Evolutionary conservation across 169 alveolate species (phyloP).

Genomic region (Besnoitia besnoiti): DNA sequence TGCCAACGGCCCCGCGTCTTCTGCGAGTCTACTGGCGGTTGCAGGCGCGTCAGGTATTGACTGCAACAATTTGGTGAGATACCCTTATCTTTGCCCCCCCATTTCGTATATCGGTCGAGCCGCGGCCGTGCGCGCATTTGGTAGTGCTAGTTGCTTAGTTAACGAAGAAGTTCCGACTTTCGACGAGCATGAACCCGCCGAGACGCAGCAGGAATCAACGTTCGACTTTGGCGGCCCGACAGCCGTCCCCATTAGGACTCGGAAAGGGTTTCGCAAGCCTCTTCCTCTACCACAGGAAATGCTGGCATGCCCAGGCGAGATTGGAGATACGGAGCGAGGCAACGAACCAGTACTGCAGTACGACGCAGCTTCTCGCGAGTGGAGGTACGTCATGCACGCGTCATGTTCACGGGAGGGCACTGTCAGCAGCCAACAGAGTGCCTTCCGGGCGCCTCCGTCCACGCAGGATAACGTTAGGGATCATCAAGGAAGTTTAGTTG

Average conservation of each 20-base stretch:
- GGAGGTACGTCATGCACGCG: slow-evolving; percentile 66
- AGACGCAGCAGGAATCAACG: not conserved
- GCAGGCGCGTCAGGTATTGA: not conserved
- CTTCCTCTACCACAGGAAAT: slow-evolving; percentile 68
- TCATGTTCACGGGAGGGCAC: too few species aligned
- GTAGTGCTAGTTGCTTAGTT: not conserved
- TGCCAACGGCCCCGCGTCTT: not conserved
- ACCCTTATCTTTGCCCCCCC: slow-evolving; percentile 12
- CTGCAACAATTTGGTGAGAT: not conserved
- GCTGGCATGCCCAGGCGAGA: slow-evolving; percentile 63
- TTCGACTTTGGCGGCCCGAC: slow-evolving; percentile 49
- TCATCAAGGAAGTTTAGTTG: not conserved
- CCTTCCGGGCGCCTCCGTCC: not conserved
- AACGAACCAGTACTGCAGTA: slow-evolving; percentile 68
- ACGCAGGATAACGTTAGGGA: not conserved
- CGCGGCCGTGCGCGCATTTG: not conserved
- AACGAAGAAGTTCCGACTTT: not conserved
- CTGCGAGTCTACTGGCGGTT: not conserved
- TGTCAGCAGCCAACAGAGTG: not conserved
- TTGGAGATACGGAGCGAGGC: slow-evolving; percentile 53
- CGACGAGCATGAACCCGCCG: slow-evolving; percentile 5
- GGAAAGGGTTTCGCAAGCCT: slow-evolving; percentile 67
- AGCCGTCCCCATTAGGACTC: slow-evolving; percentile 67
- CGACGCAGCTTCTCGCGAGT: slow-evolving; percentile 66
- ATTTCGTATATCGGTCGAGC: not conserved